Base-by-base conservation (phyloP, 2,329 filamentous ascomycete species). In the Fusarium nematophilum region DNA sequence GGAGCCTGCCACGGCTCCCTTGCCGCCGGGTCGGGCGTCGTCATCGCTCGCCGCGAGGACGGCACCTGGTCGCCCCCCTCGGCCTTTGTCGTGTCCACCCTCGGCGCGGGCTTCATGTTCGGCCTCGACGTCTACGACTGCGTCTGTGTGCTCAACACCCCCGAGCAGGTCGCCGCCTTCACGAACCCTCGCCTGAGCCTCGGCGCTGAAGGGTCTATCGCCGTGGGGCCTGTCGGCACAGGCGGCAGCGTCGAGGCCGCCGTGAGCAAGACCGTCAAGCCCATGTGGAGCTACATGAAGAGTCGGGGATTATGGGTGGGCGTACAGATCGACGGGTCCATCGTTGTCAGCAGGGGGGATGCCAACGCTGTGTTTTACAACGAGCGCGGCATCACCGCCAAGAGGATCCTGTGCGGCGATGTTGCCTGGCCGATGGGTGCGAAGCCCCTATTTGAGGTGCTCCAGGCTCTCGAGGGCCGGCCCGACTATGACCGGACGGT, bases 201-300 rank as follows among this genome's bases (percentile, higher is more conserved):
- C 3, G 90, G 90, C 1, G 87, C 88, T 11, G 88, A 90, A 68
- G 78, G 90, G n/a, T 88, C 86, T 53, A 84, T 87, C 11, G 83
- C 86, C n/a, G 83, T 89, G 3, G 85, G 77, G 1, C 77, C 77
- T 5, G 75, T 86, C 1, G 84, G 90, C 8, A 78, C 87, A 3
- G 90, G 90, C 13, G 88, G 84, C 7, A 78, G 88, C 3, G 75
- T 91, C 13, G 75, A 76, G 30, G 66, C 73, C 9, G 72, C 73
- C 0, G 56, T 72, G 0, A 68, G 65, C 38, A 68, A 67, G 59
- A 71, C 69, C 0, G 69, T 58, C 62, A 81, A 86, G 23, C 90
- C 91, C 0, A 83, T 93, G 6, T 94, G 89, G 81, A 92, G 88
- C 25, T 95, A 95, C 70, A 85, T 93, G 74, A 94, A 94, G 78